Percentiles rank a stretch among this genome's conserved stretches.
Conservation (phyloP, 1,139 yeast species). For the Candida tunisiensis region DNA sequence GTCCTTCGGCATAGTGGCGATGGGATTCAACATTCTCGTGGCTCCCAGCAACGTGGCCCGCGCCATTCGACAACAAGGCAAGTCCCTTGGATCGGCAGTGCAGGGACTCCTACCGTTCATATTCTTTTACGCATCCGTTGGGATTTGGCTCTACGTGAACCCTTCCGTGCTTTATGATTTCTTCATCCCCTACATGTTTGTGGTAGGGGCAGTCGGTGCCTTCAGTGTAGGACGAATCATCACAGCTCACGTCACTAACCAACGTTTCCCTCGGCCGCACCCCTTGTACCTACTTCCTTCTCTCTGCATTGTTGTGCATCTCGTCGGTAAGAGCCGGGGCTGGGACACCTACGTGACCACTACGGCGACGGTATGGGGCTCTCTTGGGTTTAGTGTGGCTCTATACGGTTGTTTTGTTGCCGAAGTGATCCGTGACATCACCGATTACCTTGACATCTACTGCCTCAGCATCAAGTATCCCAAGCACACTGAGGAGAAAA, state of each 20-base stretch:
- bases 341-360: slow-evolving; percentile 11
- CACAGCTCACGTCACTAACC: slow-evolving; percentile 71
- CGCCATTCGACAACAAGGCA: slow-evolving; percentile 25
- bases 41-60: slow-evolving; percentile 57
- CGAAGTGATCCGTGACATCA: slow-evolving; percentile 73
- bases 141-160: slow-evolving; percentile 27
- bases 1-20: too few species aligned
- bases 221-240: slow-evolving; percentile 82
- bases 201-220: slow-evolving; percentile 65
- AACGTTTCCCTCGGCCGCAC: slow-evolving; percentile 55
- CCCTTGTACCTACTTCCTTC: slow-evolving; percentile 56
- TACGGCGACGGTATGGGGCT: slow-evolving; percentile 35
- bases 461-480: slow-evolving; percentile 77
- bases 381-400: slow-evolving; percentile 62
- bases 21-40: slow-evolving; percentile 57
- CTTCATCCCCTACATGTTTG: slow-evolving; percentile 41
- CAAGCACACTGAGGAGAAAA: slow-evolving; percentile 14
- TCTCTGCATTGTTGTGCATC: slow-evolving; percentile 31
- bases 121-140: slow-evolving; percentile 39
- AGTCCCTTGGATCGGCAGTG: slow-evolving; percentile 27
- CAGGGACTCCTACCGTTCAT: slow-evolving; percentile 58
- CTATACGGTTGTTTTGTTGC: slow-evolving; percentile 64
- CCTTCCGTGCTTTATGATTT: slow-evolving; percentile 29
- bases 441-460: slow-evolving; percentile 68
- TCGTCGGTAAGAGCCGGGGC: slow-evolving; percentile 16